Percentiles rank a stretch among this genome's conserved stretches.
phyloP scores from a whole-genome alignment of 148 eudicot species.

The Dysphania ambrosioides region DNA sequence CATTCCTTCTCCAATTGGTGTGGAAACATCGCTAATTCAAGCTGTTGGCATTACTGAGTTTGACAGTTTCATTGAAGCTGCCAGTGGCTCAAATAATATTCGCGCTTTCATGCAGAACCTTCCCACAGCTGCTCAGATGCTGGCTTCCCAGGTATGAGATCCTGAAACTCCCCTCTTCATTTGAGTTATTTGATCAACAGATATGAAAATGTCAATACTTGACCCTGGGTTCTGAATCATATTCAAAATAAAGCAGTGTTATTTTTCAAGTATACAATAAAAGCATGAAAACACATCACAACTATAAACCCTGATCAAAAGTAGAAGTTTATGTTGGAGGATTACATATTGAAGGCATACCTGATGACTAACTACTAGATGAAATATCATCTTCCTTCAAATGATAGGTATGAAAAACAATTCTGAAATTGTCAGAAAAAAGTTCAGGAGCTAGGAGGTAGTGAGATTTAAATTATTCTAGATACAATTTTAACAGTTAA shows the following conservation, averaged over 20 bases:
- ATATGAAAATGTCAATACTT: background rate
- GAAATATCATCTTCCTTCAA: no score
- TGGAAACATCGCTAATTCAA: slow-evolving; percentile 63
- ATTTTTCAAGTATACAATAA: background rate
- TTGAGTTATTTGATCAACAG: background rate
- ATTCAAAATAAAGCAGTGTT: background rate
- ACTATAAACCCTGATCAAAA: background rate
- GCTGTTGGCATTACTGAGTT: slow-evolving; percentile 67
- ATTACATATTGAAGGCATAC: background rate
- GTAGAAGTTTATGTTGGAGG: background rate
- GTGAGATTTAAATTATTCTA: no score
- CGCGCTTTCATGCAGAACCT: slow-evolving; percentile 26
- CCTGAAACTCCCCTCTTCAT: background rate
- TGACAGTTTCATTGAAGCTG: slow-evolving; percentile 59
- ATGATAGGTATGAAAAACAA: no score
- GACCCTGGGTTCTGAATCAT: background rate
- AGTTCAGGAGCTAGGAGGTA: no score
- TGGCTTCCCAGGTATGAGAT: slow-evolving; percentile 45
- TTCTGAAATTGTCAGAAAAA: no score
- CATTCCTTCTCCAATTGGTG: slow-evolving; percentile 52
- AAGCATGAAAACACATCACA: background rate
- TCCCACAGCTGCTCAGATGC: slow-evolving; percentile 20
- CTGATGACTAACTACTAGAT: background rate
- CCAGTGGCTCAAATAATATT: slow-evolving; percentile 44
- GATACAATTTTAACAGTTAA: background rate